A percentile compares a stretch with the other conserved stretches of the same genome.
Evolutionary conservation across 208 protist genomes (phyloP).

Genomic region (Plasmodiophora brassicae): DNA sequence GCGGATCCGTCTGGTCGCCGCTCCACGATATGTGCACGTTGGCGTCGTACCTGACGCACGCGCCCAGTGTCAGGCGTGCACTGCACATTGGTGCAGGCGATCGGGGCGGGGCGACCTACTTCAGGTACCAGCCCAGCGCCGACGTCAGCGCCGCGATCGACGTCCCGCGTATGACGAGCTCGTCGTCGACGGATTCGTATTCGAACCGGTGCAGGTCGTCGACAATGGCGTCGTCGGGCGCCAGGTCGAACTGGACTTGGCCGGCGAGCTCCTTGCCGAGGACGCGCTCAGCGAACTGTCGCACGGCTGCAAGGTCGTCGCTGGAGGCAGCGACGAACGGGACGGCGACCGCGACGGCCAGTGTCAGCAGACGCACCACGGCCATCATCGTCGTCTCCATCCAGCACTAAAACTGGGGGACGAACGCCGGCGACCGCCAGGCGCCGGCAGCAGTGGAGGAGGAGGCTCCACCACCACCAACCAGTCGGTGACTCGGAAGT

Average conservation of each 20-base stretch:
- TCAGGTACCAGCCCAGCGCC: not conserved
- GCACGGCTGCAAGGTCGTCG: no score
- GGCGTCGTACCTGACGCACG: slow-evolving; percentile 19
- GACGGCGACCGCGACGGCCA: no score
- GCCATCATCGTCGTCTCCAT: no score
- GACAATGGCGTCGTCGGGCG: not conserved
- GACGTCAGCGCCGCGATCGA: not conserved
- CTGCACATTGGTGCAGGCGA: not conserved
- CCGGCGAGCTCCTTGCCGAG: not conserved
- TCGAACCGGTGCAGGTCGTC: not conserved
- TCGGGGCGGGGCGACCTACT: not conserved
- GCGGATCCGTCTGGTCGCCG: not conserved
- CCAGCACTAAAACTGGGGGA: no score
- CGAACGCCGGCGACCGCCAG: no score
- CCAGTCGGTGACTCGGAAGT: no score
- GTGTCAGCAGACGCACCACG: no score
- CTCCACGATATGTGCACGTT: slow-evolving; percentile 25
- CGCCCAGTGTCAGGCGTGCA: not conserved
- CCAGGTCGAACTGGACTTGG: not conserved
- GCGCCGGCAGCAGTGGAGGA: no score
- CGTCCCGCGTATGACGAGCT: not conserved
- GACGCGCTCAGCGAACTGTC: not conserved
- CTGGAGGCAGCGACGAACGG: no score
- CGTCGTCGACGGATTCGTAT: not conserved
- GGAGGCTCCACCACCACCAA: no score